Percentiles rank a stretch among this genome's conserved stretches.
phyloP scores from a whole-genome alignment of 2,329 filamentous ascomycete genomes.

The Penicillium freii region DNA sequence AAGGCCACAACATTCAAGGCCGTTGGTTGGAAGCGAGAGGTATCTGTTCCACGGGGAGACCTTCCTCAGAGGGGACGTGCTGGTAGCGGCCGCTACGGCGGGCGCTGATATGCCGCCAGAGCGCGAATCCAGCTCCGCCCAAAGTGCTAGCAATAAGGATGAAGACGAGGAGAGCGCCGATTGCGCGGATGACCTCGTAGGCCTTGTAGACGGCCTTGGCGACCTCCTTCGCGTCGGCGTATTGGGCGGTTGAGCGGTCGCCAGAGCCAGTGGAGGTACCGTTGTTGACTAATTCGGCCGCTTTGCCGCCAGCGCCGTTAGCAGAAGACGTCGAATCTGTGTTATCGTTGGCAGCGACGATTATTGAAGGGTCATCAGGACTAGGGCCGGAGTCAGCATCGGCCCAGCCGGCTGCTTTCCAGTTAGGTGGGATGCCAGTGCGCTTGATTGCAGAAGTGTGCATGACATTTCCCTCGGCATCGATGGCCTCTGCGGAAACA shows the following conservation, averaged over 20 bases:
- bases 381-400: constrained; percentile 20
- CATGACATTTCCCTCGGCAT: constrained; percentile 20
- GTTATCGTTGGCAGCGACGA: constrained; percentile 19
- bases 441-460: constrained; percentile 26
- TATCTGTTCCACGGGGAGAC: constrained; percentile 23
- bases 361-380: constrained; percentile 30
- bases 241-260: not conserved
- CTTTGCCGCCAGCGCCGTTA: constrained; percentile 1
- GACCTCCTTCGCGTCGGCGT: constrained; percentile 28
- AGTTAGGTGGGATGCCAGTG: constrained; percentile 28
- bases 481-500: constrained; percentile 26
- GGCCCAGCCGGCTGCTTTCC: constrained; percentile 32
- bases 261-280: constrained; percentile 2
- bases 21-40: constrained; percentile 11
- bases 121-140: constrained; percentile 23
- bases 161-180: constrained; percentile 32
- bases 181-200: constrained; percentile 31
- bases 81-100: constrained; percentile 30
- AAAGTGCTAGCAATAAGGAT: constrained; percentile 26
- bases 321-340: constrained; percentile 2
- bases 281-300: constrained; percentile 3
- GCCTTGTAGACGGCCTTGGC: constrained; percentile 31
- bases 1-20: not conserved
- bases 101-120: constrained; percentile 21
- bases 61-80: constrained; percentile 32